Base-by-base conservation (phyloP, 495 filamentous ascomycete species). In the Paragyromitra xinjiangensis region DNA sequence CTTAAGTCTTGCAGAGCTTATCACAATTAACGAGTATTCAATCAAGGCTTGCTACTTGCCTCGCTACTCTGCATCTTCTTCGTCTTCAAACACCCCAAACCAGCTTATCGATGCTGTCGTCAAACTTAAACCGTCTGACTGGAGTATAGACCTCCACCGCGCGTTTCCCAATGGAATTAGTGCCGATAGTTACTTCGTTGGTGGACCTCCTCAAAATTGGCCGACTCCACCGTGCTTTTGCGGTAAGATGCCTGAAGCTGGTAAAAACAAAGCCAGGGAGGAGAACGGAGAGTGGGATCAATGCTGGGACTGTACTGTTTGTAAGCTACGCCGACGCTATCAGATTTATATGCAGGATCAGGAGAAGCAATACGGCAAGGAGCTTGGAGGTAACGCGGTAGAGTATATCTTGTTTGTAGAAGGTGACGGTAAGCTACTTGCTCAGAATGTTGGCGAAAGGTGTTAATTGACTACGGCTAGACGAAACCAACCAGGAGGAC, bases 321-420 rank as follows among this genome's bases (percentile, higher is more conserved):
- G 70, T 65, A 73, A 73, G 19, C 6, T 64, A 3, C 61, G 61
- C 26, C 45, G 70, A 3, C 34, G 59, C 29, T 58, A 73, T 37
- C 45, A 55, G 70, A 44, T 14, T 11, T 65, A 65, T 19, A 65
- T 64, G 50, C 34, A 56, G 3, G 70, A 64, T 9, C 50, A 69
- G 45, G 50, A 58, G 37, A 69, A 44, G 39, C 50, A 9, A 9
- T 58, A 58, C n/a, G 9, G 45, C 12, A 37, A 58, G 2, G 50
- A 56, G 12, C 50, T 51, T 2, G 50, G 24, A 42, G 59, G 8
- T 1, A 55, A 53, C 14, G 8, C 19, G 7, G 45, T 44, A 12
- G 45, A 73, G 45, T 65, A 73, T 34, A 19, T 73, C 6, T 45
- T 73, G 61, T 73, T 73, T 14, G 70, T 73, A 8, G 70, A 65